Conservation (phyloP, 768 basidiomycete genomes). For the Russula sp. region DNA sequence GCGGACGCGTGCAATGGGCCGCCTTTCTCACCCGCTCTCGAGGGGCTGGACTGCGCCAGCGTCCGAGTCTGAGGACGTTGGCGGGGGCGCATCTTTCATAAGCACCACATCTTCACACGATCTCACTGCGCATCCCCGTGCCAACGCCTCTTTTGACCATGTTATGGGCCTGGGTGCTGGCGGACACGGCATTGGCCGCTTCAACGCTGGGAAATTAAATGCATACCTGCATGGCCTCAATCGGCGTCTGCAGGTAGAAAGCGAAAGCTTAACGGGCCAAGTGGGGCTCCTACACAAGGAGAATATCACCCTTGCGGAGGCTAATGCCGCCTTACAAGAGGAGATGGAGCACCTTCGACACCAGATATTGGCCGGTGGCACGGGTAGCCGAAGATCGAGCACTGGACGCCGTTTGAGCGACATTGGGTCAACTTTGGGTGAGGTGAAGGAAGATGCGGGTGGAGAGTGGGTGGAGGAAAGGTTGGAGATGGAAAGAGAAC, state of each 20-base stretch:
- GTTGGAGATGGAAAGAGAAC: conserved; percentile 46
- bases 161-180: conserved; percentile 69
- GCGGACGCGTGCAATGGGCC: conserved; percentile 39
- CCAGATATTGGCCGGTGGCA: conserved; percentile 19
- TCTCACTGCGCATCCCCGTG: conserved; percentile 70
- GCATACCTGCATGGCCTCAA: conserved; percentile 84
- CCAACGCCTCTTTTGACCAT: conserved; percentile 87
- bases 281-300: conserved; percentile 53
- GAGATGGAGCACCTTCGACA: conserved; percentile 30
- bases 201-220: conserved; percentile 84
- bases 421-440: conserved; percentile 50
- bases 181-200: conserved; percentile 67
- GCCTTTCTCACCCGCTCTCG: conserved; percentile 65
- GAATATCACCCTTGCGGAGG: conserved; percentile 28
- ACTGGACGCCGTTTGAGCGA: conserved; percentile 50
- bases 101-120: conserved; percentile 89
- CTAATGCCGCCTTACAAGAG: conserved; percentile 21
- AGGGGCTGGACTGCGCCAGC: conserved; percentile 41
- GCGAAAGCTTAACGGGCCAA: conserved; percentile 58
- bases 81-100: conserved; percentile 64
- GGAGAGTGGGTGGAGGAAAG: conserved; percentile 76
- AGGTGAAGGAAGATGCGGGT: conserved; percentile 59
- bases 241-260: conserved; percentile 79
- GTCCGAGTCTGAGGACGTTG: conserved; percentile 38
- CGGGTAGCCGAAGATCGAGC: conserved; percentile 38